A percentile compares a stretch with the other conserved stretches of the same genome.
Evolutionary conservation across 208 protist species (phyloP).

Genomic region (Trypanosoma conorhini): DNA sequence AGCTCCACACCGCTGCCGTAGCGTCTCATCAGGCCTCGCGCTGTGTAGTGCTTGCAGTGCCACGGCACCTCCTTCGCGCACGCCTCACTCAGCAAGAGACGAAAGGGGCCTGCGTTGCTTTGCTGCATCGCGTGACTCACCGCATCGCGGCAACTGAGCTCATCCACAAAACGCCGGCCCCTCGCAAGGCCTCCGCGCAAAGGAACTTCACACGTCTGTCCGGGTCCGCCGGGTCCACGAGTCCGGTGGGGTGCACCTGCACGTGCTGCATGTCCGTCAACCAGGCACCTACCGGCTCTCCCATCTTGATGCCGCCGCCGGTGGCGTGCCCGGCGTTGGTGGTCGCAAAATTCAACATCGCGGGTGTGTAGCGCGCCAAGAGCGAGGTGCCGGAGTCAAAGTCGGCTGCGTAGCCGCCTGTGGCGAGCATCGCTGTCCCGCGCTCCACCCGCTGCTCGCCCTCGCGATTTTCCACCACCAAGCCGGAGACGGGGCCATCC

Average conservation of each 20-base stretch:
- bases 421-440: constrained; percentile 81
- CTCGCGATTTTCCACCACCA: constrained; percentile 37
- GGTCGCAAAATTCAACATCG: constrained; percentile 72
- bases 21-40: constrained; percentile 70
- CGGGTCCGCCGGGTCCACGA: constrained; percentile 93
- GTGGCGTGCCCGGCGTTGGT: constrained; percentile 91
- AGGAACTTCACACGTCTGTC: constrained; percentile 89
- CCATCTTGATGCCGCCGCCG: constrained; percentile 83
- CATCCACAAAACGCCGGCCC: constrained; percentile 96
- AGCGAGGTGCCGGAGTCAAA: constrained; percentile 39
- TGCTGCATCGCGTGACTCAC: constrained; percentile 77
- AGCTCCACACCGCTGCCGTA: constrained; percentile 45
- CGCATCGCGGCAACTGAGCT: constrained; percentile 92
- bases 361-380: constrained; percentile 77
- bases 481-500: constrained; percentile 50
- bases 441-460: constrained; percentile 39
- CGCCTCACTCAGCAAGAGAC: constrained; percentile 60
- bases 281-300: constrained; percentile 57
- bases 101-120: constrained; percentile 52
- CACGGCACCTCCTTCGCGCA: constrained; percentile 66
- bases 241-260: constrained; percentile 95
- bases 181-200: constrained; percentile 95
- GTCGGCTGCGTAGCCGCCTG: constrained; percentile 74
- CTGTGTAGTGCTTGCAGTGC: constrained; percentile 82
- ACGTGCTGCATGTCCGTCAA: constrained; percentile 95